A percentile compares a stretch with the other conserved stretches of the same genome.
These are phyloP conservation scores for Starmera stellimalicola DNA, from an alignment of 1,139 yeast species.

Conservation along the genomic window DNA sequence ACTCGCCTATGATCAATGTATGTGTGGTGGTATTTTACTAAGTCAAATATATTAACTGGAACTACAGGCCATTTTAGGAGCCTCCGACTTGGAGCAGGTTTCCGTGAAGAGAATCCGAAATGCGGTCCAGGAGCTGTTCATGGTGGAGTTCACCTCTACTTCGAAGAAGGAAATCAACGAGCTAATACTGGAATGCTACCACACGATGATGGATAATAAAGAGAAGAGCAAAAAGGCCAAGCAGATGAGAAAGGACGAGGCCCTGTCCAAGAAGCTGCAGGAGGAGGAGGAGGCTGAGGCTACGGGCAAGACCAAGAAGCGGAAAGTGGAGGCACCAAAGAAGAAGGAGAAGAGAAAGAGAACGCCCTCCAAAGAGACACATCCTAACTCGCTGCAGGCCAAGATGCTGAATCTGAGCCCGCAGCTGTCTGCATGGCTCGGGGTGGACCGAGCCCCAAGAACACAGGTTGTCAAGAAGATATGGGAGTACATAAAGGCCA, in stretches of 20 bases:
- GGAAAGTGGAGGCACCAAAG: slow-evolving; percentile 5
- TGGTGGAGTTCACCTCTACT: slow-evolving; percentile 53
- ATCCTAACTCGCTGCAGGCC: slow-evolving; percentile 15
- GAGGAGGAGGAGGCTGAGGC: slow-evolving; percentile 6
- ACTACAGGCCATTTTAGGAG: slow-evolving; percentile 58
- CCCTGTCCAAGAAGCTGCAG: slow-evolving; percentile 17
- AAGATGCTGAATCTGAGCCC: slow-evolving; percentile 34
- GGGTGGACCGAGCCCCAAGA: slow-evolving; percentile 40
- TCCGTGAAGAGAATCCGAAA: slow-evolving; percentile 64
- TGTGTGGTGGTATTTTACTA: slow-evolving; percentile 19
- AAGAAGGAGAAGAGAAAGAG: too few species aligned
- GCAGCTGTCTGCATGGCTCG: slow-evolving; percentile 38
- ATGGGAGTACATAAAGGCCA: slow-evolving; percentile 65
- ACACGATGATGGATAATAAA: slow-evolving; percentile 33
- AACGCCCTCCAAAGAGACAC: too few species aligned
- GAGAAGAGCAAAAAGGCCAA: too few species aligned
- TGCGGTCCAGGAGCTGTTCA: slow-evolving; percentile 62
- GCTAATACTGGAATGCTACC: slow-evolving; percentile 51
- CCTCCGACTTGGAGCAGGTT: slow-evolving; percentile 62
- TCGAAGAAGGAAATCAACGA: slow-evolving; percentile 53
- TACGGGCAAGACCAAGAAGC: slow-evolving; percentile 9
- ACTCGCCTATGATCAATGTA: slow-evolving; percentile 64
- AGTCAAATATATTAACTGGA: slow-evolving; percentile 1
- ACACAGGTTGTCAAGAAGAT: slow-evolving; percentile 64
- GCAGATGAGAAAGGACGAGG: too few species aligned